Base-by-base conservation (phyloP, 352 stramenopile species). In the Globisporangium paddicum region DNA sequence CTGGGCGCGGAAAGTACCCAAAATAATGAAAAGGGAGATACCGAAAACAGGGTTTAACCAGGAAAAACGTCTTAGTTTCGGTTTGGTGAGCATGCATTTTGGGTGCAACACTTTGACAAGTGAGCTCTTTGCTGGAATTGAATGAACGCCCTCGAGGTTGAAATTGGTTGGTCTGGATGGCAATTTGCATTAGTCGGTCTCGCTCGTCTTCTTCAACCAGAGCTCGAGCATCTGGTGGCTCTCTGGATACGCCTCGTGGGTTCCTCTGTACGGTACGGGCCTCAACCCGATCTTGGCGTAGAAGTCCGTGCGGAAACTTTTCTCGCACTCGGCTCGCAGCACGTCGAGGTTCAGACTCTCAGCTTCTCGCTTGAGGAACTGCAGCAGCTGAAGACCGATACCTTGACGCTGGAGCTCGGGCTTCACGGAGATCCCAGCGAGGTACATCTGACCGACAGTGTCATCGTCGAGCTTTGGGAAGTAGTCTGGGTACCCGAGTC, bases 141-240 rank as follows among this genome's bases (percentile, higher is more conserved):
- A n/a, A n/a, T n/a, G n/a, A n/a, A n/a, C n/a, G n/a, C n/a, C n/a
- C n/a, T n/a, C n/a, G n/a, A n/a, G n/a, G n/a, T n/a, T n/a, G n/a
- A n/a, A n/a, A n/a, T n/a, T n/a, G n/a, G n/a, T n/a, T n/a, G n/a
- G n/a, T n/a, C n/a, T n/a, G n/a, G n/a, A n/a, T n/a, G n/a, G n/a
- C n/a, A n/a, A n/a, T n/a, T n/a, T 14, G 34, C 10, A 38, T 57
- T 38, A 18, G 11, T 46, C 25, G 16, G 23, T 57, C 34, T 14
- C 45, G 16, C 25, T 37, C 18, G 1, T 21, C 40, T 46, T 46
- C 34, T 57, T 53, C 21, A 76, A 49, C 66, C 63, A 72, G 32
- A 77, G 56, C 52, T 77, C 69, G 63, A 77, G 66, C 69, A 77
- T 77, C 53, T 72, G 63, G 58, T 77, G 69, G 13, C 26, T 59